phyloP scores from a whole-genome alignment of 208 protist species.

The Leishmania braziliensis region DNA sequence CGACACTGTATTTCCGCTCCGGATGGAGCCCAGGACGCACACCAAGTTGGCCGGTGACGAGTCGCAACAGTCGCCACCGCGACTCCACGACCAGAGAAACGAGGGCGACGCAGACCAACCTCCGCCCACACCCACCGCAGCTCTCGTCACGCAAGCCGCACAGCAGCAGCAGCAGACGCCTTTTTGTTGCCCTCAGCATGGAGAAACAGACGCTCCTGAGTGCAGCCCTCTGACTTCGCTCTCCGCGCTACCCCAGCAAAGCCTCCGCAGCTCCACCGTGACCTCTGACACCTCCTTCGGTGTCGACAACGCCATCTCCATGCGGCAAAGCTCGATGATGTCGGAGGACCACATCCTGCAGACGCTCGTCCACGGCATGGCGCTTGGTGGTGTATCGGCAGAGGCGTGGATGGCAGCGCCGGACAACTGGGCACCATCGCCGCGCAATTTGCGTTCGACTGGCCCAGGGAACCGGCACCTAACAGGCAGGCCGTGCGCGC shows the following conservation, averaged over 20 bases:
- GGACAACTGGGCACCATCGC: background rate
- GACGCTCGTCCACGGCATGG: conserved; percentile 40
- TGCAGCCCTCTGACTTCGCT: conserved; percentile 13
- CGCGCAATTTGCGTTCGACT: background rate
- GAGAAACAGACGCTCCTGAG: conserved; percentile 1
- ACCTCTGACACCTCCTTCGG: conserved; percentile 12
- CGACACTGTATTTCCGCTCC: conserved; percentile 5
- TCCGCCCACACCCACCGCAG: background rate
- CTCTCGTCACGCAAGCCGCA: background rate
- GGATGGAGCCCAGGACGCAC: background rate
- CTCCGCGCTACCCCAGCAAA: conserved; percentile 11
- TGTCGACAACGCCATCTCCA: conserved; percentile 14
- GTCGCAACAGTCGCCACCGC: background rate
- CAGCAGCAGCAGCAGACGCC: background rate
- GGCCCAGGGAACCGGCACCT: background rate
- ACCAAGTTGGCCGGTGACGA: background rate
- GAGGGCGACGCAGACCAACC: conserved; percentile 2
- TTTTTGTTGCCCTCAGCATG: background rate
- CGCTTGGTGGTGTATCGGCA: conserved; percentile 16
- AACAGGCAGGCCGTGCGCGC: background rate
- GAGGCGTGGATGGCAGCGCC: conserved; percentile 14
- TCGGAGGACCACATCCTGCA: conserved; percentile 29
- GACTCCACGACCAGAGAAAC: background rate
- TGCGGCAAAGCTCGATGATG: conserved; percentile 20
- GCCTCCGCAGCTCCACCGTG: conserved; percentile 18